These are phyloP conservation scores for Microstegium vimineum DNA, from an alignment of 176 grass and related monocot species.

Conservation along the genomic window DNA sequence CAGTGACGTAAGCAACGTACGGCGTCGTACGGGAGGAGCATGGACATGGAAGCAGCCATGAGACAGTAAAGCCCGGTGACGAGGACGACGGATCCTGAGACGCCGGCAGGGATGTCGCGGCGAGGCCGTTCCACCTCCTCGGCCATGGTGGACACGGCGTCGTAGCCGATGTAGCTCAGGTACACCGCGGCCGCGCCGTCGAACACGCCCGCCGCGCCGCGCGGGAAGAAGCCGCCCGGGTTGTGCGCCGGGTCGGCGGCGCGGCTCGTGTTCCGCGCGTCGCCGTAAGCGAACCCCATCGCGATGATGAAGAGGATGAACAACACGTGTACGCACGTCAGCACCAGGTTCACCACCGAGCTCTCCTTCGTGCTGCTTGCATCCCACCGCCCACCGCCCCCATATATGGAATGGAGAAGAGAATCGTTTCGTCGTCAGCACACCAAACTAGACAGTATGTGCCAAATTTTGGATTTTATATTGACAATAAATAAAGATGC, in stretches of 20 bases:
- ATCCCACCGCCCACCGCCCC: background rate
- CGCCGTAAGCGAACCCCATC: conserved; percentile 71
- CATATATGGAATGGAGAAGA: background rate
- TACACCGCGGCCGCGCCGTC: conserved; percentile 85
- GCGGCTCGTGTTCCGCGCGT: conserved; percentile 51
- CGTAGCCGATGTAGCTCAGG: conserved; percentile 98
- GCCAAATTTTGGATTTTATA: too few species aligned
- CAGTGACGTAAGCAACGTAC: conserved; percentile 31
- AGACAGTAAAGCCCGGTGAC: conserved; percentile 90
- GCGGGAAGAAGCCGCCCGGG: conserved; percentile 78
- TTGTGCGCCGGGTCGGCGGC: conserved; percentile 48
- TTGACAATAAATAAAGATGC: too few species aligned
- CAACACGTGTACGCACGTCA: conserved; percentile 59
- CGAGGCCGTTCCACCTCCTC: conserved; percentile 81
- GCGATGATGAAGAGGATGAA: conserved; percentile 92
- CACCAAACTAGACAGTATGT: too few species aligned
- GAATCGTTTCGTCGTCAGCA: background rate
- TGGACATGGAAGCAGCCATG: conserved; percentile 89
- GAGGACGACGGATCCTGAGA: conserved; percentile 77
- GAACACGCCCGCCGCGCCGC: conserved; percentile 67
- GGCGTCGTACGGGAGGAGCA: conserved; percentile 94
- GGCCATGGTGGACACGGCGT: conserved; percentile 98
- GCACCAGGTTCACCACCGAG: conserved; percentile 76
- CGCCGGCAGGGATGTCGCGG: conserved; percentile 81
- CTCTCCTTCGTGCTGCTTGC: conserved; percentile 98